phyloP scores from a whole-genome alignment of 176 grass and related monocot species.

The Carex parvula region DNA sequence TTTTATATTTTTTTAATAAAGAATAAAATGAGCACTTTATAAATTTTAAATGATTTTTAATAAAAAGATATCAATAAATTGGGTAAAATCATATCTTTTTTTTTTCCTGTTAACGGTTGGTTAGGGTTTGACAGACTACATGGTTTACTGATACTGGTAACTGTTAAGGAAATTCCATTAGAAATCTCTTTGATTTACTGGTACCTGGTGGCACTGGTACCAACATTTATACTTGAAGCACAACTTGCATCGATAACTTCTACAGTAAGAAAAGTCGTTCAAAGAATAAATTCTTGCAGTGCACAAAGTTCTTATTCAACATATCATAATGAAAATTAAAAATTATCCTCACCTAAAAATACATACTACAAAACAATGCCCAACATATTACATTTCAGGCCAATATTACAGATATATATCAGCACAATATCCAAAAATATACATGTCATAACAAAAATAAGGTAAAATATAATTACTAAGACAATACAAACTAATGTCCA shows the following conservation, averaged over 20 bases:
- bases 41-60: no score
- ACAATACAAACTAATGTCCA: not conserved
- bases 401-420: not conserved
- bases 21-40: no score
- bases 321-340: not conserved
- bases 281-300: not conserved
- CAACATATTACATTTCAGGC: constrained; percentile 18
- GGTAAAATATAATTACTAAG: not conserved
- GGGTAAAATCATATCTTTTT: no score
- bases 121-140: no score
- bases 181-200: not conserved
- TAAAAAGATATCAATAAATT: no score
- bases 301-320: not conserved
- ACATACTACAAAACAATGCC: not conserved
- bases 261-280: not conserved
- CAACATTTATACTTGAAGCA: not conserved
- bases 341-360: not conserved
- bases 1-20: no score
- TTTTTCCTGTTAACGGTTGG: no score
- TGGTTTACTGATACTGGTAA: no score
- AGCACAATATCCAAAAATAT: not conserved
- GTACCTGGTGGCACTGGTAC: not conserved
- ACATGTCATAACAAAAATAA: not conserved
- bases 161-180: no score
- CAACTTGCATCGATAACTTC: not conserved